A percentile compares a stretch with the other conserved stretches of the same genome.
These are phyloP conservation scores for Solanum aculeatissimum DNA, from an alignment of 305 asterid genomes.

Conservation along the genomic window DNA sequence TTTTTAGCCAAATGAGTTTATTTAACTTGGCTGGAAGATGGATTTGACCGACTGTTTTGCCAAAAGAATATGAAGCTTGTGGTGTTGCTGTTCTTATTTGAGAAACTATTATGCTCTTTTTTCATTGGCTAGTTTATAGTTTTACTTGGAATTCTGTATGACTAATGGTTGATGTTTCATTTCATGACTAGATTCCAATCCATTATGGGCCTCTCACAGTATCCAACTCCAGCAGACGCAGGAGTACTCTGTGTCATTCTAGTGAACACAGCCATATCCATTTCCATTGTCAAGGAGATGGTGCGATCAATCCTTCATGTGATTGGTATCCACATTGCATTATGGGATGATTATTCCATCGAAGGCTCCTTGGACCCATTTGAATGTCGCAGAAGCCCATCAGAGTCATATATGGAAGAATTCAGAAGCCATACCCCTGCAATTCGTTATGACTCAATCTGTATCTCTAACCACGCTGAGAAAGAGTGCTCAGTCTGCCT, in stretches of 20 bases:
- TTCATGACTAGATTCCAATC: conserved; percentile 16
- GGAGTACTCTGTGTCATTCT: conserved; percentile 83
- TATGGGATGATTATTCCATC: conserved; percentile 54
- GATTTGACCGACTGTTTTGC: background rate
- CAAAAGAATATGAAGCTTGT: background rate
- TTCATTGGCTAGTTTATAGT: background rate
- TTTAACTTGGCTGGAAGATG: background rate
- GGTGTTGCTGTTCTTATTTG: background rate
- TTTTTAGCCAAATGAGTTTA: background rate
- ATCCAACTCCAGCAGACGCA: conserved; percentile 73
- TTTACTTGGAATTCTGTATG: background rate
- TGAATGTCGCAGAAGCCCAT: conserved; percentile 32
- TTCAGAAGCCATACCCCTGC: conserved; percentile 60
- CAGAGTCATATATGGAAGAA: conserved; percentile 70
- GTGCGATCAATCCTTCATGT: conserved; percentile 58
- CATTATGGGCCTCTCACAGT: conserved; percentile 74
- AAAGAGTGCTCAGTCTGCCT: conserved; percentile 88
- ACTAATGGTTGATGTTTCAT: background rate
- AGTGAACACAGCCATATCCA: conserved; percentile 80
- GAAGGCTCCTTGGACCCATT: conserved; percentile 39
- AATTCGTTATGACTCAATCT: conserved; percentile 42
- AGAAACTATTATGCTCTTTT: background rate
- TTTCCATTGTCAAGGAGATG: conserved; percentile 67
- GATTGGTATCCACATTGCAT: conserved; percentile 58
- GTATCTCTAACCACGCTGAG: conserved; percentile 9